Evolutionary conservation across 2,329 filamentous ascomycete species (phyloP).

Genomic region (Colletotrichum caudatum): DNA sequence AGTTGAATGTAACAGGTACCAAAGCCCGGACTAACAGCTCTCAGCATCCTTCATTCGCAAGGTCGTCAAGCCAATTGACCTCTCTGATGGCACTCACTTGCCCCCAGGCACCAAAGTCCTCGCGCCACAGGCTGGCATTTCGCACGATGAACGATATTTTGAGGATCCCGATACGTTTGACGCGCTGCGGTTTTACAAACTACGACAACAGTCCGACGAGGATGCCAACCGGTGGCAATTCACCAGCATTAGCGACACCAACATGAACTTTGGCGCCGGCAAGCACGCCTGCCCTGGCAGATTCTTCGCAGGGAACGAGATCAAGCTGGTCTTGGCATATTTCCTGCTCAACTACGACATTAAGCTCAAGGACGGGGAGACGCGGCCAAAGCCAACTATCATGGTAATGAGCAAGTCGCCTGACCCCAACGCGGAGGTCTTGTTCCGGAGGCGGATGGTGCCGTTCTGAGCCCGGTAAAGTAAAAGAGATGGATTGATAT

Average conservation of each 20-base stretch:
- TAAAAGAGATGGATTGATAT: background rate
- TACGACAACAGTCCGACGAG: constrained; percentile 54
- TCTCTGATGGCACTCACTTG: constrained; percentile 59
- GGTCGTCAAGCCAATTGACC: constrained; percentile 58
- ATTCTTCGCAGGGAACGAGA: constrained; percentile 61
- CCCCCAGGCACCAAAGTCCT: constrained; percentile 58
- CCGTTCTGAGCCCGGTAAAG: background rate
- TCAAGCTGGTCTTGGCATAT: constrained; percentile 59
- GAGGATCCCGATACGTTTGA: constrained; percentile 59
- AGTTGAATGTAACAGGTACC: constrained; percentile 36
- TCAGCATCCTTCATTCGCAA: constrained; percentile 60
- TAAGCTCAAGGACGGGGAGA: constrained; percentile 53
- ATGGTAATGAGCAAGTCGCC: constrained; percentile 57
- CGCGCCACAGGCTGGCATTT: constrained; percentile 56
- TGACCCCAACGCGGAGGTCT: constrained; percentile 55
- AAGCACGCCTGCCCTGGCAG: constrained; percentile 62
- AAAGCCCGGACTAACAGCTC: constrained; percentile 41
- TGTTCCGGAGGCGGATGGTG: constrained; percentile 53
- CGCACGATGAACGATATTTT: constrained; percentile 56
- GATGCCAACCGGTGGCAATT: constrained; percentile 58
- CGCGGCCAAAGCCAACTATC: constrained; percentile 54
- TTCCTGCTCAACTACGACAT: constrained; percentile 59
- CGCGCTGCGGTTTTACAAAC: constrained; percentile 61
- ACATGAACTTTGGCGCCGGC: constrained; percentile 62
- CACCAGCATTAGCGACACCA: constrained; percentile 55